Evolutionary conservation across 1,139 yeast species (phyloP), one percentile per base, ranked within the genome.

Genomic region (Wickerhamomyces sp.): DNA sequence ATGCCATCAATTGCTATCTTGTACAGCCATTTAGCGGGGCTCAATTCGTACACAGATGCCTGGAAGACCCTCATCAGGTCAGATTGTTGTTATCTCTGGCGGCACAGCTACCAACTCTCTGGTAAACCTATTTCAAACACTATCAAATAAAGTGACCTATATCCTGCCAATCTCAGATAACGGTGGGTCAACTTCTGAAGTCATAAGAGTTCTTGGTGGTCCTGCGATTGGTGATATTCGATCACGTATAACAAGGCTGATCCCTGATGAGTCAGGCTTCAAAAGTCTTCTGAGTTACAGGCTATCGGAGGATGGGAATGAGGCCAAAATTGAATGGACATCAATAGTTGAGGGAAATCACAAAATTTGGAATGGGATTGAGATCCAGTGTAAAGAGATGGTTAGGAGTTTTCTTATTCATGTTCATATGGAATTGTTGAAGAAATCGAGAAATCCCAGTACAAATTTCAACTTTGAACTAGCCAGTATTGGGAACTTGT

Each of bases 181-280:
- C 61, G 98, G 98, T 27, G 98, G 97, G 1, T 89, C 96, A 1
- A 89, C 97, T 0, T 84, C 95, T 30, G 98, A 91, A 65, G 75
- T 91, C 34, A 74, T 90, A n/a, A 68, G 97, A 14, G 90, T 90
- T 2, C 73, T 91, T 23, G 96, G 96, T 1, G 97, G 97, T 0
- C 96, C 96, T 1, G 97, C 97, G 0, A 88, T 91, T 47, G 98
- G 98, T 2, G 98, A 91, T 60, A 75, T 91, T 6, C 68, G 98
- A 41, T 88, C 96, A 0, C 65, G 98, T 45, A 72, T 90, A 37
- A 86, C 91, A 0, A 66, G 94, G 45, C 67, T 91, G 45, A 84
- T 90, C 29, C 67, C 72, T 6, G 66, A 69, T 30, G 75, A 76
- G 23, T 18, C 23, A 40, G 69, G 66, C 4, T 59, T 83, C 40